phyloP scores from a whole-genome alignment of 352 stramenopile genomes.

The Phytophthora cryptogea region DNA sequence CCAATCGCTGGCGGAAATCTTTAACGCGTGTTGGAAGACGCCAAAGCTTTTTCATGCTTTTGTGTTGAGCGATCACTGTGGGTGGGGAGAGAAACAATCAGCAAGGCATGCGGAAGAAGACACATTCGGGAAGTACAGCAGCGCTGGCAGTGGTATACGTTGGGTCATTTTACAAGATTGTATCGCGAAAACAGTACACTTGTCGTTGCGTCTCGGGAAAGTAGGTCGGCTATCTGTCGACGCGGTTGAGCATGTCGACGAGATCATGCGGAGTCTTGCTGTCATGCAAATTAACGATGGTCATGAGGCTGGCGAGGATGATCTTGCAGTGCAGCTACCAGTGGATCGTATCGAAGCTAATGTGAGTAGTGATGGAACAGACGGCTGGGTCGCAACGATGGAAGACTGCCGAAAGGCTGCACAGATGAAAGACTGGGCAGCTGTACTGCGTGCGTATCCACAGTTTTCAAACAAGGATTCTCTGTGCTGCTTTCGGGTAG shows the following conservation, averaged over 20 bases:
- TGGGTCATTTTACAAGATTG: conserved; percentile 78
- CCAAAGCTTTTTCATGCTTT: conserved; percentile 73
- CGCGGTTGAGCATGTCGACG: conserved; percentile 76
- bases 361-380: conserved; percentile 27
- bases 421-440: conserved; percentile 73
- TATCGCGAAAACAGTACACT: conserved; percentile 71
- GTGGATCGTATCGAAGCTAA: conserved; percentile 16
- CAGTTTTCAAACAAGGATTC: conserved; percentile 64
- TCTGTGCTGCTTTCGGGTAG: conserved; percentile 71
- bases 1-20: conserved; percentile 47
- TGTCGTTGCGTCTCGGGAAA: conserved; percentile 73
- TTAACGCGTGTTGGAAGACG: conserved; percentile 65
- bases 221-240: conserved; percentile 67
- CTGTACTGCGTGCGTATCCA: conserved; percentile 58
- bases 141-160: conserved; percentile 55
- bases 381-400: conserved; percentile 66
- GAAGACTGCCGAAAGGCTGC: conserved; percentile 62
- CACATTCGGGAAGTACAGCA: conserved; percentile 72
- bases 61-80: conserved; percentile 68
- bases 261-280: conserved; percentile 72
- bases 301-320: conserved; percentile 53
- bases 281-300: conserved; percentile 83
- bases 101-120: conserved; percentile 72
- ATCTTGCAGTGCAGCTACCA: conserved; percentile 30
- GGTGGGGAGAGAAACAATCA: conserved; percentile 65